These are phyloP conservation scores for Lyophyllum shimeji DNA, from an alignment of 768 basidiomycete genomes.

Conservation along the genomic window DNA sequence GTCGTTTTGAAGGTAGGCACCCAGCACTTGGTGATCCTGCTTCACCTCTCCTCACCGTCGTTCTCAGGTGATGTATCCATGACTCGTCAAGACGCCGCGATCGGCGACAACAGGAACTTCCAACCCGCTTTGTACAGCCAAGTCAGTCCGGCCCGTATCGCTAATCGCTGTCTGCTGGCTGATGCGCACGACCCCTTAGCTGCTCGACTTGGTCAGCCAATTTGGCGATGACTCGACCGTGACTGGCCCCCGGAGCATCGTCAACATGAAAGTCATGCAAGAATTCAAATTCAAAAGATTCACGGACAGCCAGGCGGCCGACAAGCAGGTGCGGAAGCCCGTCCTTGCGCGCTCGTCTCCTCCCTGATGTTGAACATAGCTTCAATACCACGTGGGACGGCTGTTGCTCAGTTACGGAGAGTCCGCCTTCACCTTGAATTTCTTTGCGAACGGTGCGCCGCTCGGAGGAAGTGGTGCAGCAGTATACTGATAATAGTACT, in stretches of 20 bases:
- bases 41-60: background rate
- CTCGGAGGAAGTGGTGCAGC: no score
- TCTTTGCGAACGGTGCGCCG: conserved; percentile 15
- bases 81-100: conserved; percentile 14
- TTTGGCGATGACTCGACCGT: conserved; percentile 14
- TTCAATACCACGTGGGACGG: conserved; percentile 14
- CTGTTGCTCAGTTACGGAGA: conserved; percentile 16
- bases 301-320: conserved; percentile 4
- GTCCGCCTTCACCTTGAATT: conserved; percentile 13
- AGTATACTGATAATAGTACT: background rate
- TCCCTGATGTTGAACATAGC: background rate
- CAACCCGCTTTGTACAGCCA: conserved; percentile 5
- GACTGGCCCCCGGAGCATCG: conserved; percentile 14
- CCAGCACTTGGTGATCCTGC: no score
- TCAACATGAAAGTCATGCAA: conserved; percentile 8
- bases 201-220: conserved; percentile 7
- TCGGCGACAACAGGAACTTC: conserved; percentile 16
- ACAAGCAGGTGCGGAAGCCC: conserved; percentile 1
- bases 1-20: conserved; percentile 14
- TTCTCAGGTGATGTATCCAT: conserved; percentile 15
- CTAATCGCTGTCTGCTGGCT: background rate
- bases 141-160: background rate
- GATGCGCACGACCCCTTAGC: background rate
- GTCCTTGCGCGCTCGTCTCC: background rate
- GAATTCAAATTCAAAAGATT: conserved; percentile 15